phyloP scores from a whole-genome alignment of 164 flowering plant species.

The Vitis amurensis region DNA sequence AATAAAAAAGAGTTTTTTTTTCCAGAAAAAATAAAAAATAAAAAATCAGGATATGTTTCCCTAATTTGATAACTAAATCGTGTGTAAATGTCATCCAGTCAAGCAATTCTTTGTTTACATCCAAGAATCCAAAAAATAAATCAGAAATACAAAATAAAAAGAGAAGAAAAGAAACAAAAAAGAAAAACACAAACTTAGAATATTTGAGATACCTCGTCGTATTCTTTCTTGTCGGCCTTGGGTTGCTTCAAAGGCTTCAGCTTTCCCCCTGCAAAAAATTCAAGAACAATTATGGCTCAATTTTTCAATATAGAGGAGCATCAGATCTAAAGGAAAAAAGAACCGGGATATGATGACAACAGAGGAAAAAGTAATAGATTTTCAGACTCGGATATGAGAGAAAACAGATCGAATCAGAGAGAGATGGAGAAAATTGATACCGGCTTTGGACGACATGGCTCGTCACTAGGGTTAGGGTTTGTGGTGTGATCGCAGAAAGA shows the following conservation, averaged over 20 bases:
- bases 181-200: no score
- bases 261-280: constrained; percentile 47
- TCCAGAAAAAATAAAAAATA: no score
- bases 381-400: background rate
- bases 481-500: background rate
- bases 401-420: background rate
- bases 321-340: constrained; percentile 4
- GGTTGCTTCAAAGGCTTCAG: constrained; percentile 91
- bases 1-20: no score
- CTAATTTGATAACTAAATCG: no score
- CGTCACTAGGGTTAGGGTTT: constrained; percentile 21
- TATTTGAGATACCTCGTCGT: constrained; percentile 65
- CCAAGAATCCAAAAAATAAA: background rate
- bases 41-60: no score
- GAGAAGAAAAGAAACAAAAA: background rate
- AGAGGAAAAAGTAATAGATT: background rate
- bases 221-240: constrained; percentile 71
- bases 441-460: constrained; percentile 80
- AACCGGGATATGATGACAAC: background rate
- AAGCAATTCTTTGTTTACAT: no score
- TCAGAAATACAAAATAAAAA: background rate
- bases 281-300: background rate
- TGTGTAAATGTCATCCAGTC: no score
- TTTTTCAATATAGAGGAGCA: background rate
- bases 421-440: constrained; percentile 18